phyloP scores from a whole-genome alignment of 495 filamentous ascomycete genomes.

The Lophiostoma macrostomum region DNA sequence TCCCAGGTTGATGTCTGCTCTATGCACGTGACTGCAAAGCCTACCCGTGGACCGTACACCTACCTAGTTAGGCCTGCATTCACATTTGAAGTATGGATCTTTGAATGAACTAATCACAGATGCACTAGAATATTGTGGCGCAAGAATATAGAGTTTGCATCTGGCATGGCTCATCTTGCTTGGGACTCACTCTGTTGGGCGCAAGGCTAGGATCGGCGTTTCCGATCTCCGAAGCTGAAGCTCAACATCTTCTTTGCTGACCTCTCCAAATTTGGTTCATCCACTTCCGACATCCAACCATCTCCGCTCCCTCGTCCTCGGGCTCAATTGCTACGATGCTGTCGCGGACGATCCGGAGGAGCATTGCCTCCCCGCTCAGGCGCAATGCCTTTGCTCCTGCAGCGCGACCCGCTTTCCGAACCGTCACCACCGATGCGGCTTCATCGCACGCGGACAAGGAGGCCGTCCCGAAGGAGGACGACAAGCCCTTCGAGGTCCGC shows the following conservation, averaged over 20 bases:
- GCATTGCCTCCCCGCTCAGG: slow-evolving; percentile 51
- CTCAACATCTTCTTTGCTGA: slow-evolving; percentile 1
- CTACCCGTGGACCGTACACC: no score
- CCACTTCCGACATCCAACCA: slow-evolving; percentile 4
- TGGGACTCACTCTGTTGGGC: no score
- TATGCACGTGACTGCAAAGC: no score
- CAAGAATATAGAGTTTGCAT: no score
- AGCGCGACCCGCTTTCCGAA: slow-evolving; percentile 52
- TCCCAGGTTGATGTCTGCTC: no score
- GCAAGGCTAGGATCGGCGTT: no score
- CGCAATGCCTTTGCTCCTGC: slow-evolving; percentile 55
- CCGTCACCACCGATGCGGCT: slow-evolving; percentile 92
- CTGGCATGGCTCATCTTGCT: no score
- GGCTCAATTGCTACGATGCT: slow-evolving; percentile 32
- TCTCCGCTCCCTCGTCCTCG: slow-evolving; percentile 13
- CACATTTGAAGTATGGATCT: no score
- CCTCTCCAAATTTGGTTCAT: no score
- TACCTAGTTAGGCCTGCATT: no score
- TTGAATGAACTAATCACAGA: no score
- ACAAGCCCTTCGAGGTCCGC: slow-evolving; percentile 86
- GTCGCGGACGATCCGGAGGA: slow-evolving; percentile 37
- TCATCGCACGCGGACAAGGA: slow-evolving; percentile 83
- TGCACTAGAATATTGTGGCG: no score
- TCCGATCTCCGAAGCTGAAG: slow-evolving; percentile 8
- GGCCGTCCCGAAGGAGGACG: slow-evolving; percentile 81